Evolutionary conservation across 257 asterid species (phyloP), one percentile per base, ranked within the genome.

Genomic region (Solanum rostratum): DNA sequence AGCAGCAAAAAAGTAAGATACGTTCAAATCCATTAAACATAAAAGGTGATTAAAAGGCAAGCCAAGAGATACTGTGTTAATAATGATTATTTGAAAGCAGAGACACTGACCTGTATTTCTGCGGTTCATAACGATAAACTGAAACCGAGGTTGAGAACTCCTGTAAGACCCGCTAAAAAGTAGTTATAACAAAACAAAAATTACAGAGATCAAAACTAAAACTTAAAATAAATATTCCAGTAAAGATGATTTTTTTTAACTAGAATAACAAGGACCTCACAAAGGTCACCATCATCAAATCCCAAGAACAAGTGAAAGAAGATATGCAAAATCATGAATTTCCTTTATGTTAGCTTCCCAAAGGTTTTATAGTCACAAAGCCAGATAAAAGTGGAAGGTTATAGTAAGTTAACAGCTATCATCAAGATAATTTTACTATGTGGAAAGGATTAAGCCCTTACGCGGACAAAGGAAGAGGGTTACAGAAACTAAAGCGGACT

Each of bases 51-150:
- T 41, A 41, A 41, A 41, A 37, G 24, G 27, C 45, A 78, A 78
- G 63, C n/a, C 18, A 33, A 27, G 63, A 16, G 46, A 27, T 27
- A 10, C 27, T 27, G 19, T 50, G 82, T 11, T 71, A 41, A 41
- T 27, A 24, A 7, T 18, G 33, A 22, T 19, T 10, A 66, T 60
- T 12, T 1, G 50, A 15, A 79, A 83, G 65, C 30, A 41, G 63
- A 81, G 70, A 10, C 54, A 85, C 90, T 71, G 76, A 96, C 99
- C 99, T 82, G 95, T 92, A 85, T 90, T 92, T 69, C 97, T 89
- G 63, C 97, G 90, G 92, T 96, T 96, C 98, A 96, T 93, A 4
- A 96, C 99, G 80, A 94, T 92, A 85, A 94, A 96, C 90, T 94
- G 99, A 87, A 92, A 96, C 84, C 96, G 90, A 27, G 99, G 98